These are phyloP conservation scores for Phascolomyces articulosus DNA, from an alignment of 371 early-diverging fungal genomes.

Conservation along the genomic window DNA sequence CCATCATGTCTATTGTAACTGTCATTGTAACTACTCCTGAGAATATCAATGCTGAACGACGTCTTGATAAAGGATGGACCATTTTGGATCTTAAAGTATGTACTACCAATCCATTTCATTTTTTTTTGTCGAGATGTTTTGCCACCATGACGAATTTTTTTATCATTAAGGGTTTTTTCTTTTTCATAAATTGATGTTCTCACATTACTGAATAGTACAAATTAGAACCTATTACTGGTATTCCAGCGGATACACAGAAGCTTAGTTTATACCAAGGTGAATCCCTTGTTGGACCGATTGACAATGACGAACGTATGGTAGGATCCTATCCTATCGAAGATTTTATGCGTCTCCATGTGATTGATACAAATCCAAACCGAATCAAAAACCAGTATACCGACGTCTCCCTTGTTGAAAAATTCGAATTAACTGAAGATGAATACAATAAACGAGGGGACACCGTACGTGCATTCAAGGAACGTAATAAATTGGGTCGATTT, in stretches of 20 bases:
- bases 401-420: slow-evolving; percentile 88
- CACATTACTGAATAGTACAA: slow-evolving; percentile 51
- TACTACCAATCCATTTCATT: too few species aligned
- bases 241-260: slow-evolving; percentile 71
- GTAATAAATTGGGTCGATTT: slow-evolving; percentile 90
- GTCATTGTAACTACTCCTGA: slow-evolving; percentile 73
- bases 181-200: too few species aligned
- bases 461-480: slow-evolving; percentile 87
- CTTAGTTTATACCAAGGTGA: slow-evolving; percentile 67
- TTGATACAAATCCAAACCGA: slow-evolving; percentile 73
- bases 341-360: slow-evolving; percentile 72
- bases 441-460: slow-evolving; percentile 84
- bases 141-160: too few species aligned
- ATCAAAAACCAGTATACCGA: slow-evolving; percentile 81
- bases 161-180: not conserved
- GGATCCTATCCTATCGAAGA: slow-evolving; percentile 89
- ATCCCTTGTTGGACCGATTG: slow-evolving; percentile 57
- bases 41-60: slow-evolving; percentile 72
- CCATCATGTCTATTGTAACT: slow-evolving; percentile 68
- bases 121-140: too few species aligned
- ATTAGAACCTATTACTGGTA: slow-evolving; percentile 93
- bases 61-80: slow-evolving; percentile 78
- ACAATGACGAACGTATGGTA: slow-evolving; percentile 77
- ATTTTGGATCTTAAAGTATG: slow-evolving; percentile 75
- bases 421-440: slow-evolving; percentile 85